Base-by-base conservation (phyloP, 1,284 basidiomycete species). In the Ceratobasidium sp. region DNA sequence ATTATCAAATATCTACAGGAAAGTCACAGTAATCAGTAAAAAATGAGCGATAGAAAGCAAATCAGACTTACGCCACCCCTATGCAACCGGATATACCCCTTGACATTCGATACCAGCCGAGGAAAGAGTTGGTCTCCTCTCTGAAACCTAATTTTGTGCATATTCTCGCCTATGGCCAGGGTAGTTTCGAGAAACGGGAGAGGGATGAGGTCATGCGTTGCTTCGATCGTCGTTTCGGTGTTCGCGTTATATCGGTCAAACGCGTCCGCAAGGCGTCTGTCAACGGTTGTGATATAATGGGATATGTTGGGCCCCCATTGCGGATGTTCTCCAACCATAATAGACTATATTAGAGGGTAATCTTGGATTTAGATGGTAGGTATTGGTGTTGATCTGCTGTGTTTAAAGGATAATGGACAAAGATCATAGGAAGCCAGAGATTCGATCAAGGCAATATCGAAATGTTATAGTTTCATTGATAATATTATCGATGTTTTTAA, bases 151-250 rank as follows among this genome's bases (percentile, higher is more conserved):
- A 53, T 15, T 40, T 35, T 50, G 34, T 64, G 60, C 60, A 64
- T 64, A 17, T 64, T 64, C 25, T 64, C 60, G 34, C 60, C 47
- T 27, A 64, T 31, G n/a, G 47, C 47, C 22, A 64, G 35, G 13
- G 34, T 64, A 34, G 60, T 64, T 20, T 64, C 60, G 22, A 64
- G 60, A 12, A 64, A 17, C 20, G 60, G 25, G 7, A 64, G 49
- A 2, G 60, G 60, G 5, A 53, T 17, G 3, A 64, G 60, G 25
- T 47, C 60, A 40, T 52, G 35, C 17, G 40, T 32, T 3, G 49
- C 34, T 25, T 34, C n/a, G n/a, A 32, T 52, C 20, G 49, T 50
- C 12, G 22, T 64, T 31, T 64, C 60, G 15, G 15, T 22, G 3
- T 43, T 29, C 4, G 32, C 25, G 3, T 38, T 29, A 20, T 64